Base-by-base conservation (phyloP, 1,139 yeast species). In the Pichia kudriavzevii region DNA sequence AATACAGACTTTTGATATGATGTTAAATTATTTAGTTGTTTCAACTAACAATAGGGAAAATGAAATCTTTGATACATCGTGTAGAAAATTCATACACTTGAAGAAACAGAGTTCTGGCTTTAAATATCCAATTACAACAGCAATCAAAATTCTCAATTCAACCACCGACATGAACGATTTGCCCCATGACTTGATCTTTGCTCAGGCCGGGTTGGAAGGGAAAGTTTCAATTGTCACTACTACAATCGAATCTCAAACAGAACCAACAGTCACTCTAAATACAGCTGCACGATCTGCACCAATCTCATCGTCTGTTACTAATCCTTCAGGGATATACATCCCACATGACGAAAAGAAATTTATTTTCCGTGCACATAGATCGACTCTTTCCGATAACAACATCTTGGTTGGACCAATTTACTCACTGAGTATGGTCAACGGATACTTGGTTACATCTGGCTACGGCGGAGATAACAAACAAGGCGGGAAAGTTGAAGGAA, bases 291-390 rank as follows among this genome's bases (percentile, higher is more conserved):
- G 22, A 13, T 22, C 22, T 25, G 41, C 41, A 20, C 41, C 41
- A n/a, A 28, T 38, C 4, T 35, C 41, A 1, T 11, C 16, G 7
- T 32, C 41, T 7, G 29, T 29, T 22, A 26, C 35, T 5, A 39
- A 39, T 26, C 38, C 40, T 4, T 32, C 37, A 10, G 42, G 43
- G 2, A 23, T 42, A 4, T 22, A 26, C 6, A 30, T 23, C 51
- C 74, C 78, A 40, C 74, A 71, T 3, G 54, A 68, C 0, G 56
- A 57, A 0, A 79, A 75, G 43, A 69, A 75, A 39, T 88, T 79
- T 55, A 94, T 95, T 0, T 88, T 87, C 64, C 78, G 85, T 50
- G 82, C 95, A 46, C 96, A 88, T 55, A 61, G 95, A 24, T 57
- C 56, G 4, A 48, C 40, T 49, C 46, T 57, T 37, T 36, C 53